These are phyloP conservation scores for Phaffomyces thermotolerans DNA, from an alignment of 805 yeast species.

Conservation along the genomic window DNA sequence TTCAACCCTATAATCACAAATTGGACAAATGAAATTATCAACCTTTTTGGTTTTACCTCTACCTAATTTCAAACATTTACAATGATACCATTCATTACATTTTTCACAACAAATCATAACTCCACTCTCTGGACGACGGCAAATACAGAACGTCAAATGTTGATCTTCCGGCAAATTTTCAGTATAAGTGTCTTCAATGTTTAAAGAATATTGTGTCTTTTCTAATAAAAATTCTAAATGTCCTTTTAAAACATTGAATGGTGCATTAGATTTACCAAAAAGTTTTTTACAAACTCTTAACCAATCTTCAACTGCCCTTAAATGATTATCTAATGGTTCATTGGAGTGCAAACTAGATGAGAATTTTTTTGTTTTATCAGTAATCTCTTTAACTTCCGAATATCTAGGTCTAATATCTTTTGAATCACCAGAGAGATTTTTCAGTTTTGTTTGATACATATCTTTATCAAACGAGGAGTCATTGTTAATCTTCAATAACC, in stretches of 20 bases:
- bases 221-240: constrained; percentile 22
- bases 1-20: constrained; percentile 37
- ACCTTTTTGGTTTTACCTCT: constrained; percentile 24
- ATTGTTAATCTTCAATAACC: not conserved
- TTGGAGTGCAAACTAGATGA: not conserved
- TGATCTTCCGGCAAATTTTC: constrained; percentile 8
- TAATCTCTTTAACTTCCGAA: constrained; percentile 21
- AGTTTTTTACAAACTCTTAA: constrained; percentile 25
- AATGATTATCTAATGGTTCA: constrained; percentile 15
- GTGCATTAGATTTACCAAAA: constrained; percentile 31
- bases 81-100: constrained; percentile 70
- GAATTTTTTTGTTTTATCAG: constrained; percentile 17
- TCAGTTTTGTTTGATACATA: constrained; percentile 6
- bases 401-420: constrained; percentile 27
- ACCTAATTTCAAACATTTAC: constrained; percentile 43
- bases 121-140: constrained; percentile 54
- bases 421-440: constrained; percentile 23
- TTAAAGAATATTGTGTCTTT: constrained; percentile 18
- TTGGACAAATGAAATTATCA: constrained; percentile 43
- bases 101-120: constrained; percentile 65
- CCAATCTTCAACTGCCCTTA: constrained; percentile 31
- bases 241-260: constrained; percentile 23
- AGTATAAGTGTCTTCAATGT: constrained; percentile 21
- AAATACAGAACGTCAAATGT: constrained; percentile 43
- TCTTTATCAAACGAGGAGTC: not conserved